Evolutionary conservation across 2,329 filamentous ascomycete genomes (phyloP).

Genomic region (Xylaria sp.): DNA sequence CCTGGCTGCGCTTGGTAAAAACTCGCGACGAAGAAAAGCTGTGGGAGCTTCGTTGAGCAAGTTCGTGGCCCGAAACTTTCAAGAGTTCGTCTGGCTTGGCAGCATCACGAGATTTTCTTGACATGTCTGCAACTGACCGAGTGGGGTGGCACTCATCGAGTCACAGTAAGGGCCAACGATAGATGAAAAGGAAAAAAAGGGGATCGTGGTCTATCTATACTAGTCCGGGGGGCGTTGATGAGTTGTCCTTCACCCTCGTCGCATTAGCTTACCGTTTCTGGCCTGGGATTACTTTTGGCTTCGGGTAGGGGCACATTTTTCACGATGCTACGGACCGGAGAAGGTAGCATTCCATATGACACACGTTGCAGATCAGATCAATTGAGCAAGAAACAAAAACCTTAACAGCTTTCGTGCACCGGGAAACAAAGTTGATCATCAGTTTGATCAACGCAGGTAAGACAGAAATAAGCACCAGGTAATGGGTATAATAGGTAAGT

Average conservation of each 20-base stretch:
- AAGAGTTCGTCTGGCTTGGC: conserved; percentile 1
- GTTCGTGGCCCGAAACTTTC: background rate
- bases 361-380: conserved; percentile 2
- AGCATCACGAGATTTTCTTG: background rate
- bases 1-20: background rate
- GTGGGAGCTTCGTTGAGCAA: background rate
- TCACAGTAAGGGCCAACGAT: conserved; percentile 6
- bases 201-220: conserved; percentile 5
- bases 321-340: conserved; percentile 8
- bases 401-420: too few species aligned
- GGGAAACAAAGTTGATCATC: background rate
- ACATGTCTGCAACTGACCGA: conserved; percentile 10
- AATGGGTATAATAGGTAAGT: background rate
- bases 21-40: background rate
- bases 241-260: conserved; percentile 37
- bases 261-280: conserved; percentile 34
- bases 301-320: conserved; percentile 11
- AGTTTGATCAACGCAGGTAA: background rate
- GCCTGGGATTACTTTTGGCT: conserved; percentile 17
- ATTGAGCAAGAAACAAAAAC: background rate
- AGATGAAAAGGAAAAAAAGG: conserved; percentile 23
- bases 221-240: conserved; percentile 29
- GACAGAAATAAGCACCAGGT: background rate
- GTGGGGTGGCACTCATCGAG: conserved; percentile 10
- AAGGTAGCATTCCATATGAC: conserved; percentile 14